Evolutionary conservation across 2,329 filamentous ascomycete genomes (phyloP).

Genomic region (Endocalyx cinctus): DNA sequence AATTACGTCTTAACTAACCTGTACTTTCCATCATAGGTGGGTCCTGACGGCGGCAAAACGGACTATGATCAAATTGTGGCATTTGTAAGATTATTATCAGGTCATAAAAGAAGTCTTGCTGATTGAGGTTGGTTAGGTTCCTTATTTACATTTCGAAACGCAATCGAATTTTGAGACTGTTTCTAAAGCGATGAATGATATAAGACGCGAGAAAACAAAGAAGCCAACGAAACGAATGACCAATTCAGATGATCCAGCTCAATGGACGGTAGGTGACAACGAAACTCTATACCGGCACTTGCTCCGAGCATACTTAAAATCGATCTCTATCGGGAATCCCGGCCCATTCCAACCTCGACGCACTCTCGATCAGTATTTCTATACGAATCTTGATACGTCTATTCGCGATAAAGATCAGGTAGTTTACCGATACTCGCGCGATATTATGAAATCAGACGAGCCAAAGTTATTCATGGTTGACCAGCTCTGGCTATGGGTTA

Average conservation of each 20-base stretch:
- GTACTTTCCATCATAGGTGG: background rate
- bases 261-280: background rate
- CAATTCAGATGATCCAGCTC: background rate
- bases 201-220: background rate
- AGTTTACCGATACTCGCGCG: slow-evolving; percentile 1
- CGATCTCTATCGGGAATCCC: background rate
- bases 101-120: background rate
- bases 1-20: too few species aligned
- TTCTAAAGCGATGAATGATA: background rate
- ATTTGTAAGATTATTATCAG: background rate
- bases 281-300: background rate
- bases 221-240: background rate
- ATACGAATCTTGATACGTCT: slow-evolving; percentile 1
- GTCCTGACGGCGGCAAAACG: background rate
- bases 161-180: background rate
- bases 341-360: slow-evolving; percentile 2
- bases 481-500: slow-evolving; percentile 4
- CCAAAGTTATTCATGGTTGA: slow-evolving; percentile 6
- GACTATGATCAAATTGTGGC: slow-evolving; percentile 1
- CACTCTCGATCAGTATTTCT: slow-evolving; percentile 4
- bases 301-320: background rate
- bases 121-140: background rate
- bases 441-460: background rate
- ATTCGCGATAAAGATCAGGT: slow-evolving; percentile 4
- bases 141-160: slow-evolving; percentile 2